Evolutionary conservation across 202 grass and related monocot genomes (phyloP).

Genomic region (Carex arenaria): DNA sequence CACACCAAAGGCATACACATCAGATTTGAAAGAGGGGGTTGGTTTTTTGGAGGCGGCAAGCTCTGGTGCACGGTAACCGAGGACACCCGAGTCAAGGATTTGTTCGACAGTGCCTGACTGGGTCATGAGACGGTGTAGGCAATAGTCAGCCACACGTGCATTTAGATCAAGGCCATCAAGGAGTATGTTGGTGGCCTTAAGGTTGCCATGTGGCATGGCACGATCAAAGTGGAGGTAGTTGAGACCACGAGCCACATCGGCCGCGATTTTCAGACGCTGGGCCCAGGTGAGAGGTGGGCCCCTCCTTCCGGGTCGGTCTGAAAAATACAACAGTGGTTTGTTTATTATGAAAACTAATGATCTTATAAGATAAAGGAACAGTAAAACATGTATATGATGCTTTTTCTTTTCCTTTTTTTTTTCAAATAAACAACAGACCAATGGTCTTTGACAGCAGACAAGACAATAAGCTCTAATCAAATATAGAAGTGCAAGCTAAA

Average conservation of each 20-base stretch:
- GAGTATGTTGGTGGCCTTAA: slow-evolving; percentile 89
- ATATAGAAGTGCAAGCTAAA: not conserved
- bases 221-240: slow-evolving; percentile 99
- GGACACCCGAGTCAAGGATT: slow-evolving; percentile 66
- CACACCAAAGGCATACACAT: slow-evolving; percentile 76
- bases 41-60: slow-evolving; percentile 82
- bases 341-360: not conserved
- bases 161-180: slow-evolving; percentile 89
- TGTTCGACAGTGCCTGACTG: slow-evolving; percentile 61
- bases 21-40: slow-evolving; percentile 74
- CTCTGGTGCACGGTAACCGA: slow-evolving; percentile 88
- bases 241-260: slow-evolving; percentile 76
- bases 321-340: not conserved
- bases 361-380: not conserved
- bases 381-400: not conserved
- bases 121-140: slow-evolving; percentile 93
- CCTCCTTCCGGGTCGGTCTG: slow-evolving; percentile 78
- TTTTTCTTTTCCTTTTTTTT: not conserved
- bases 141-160: slow-evolving; percentile 72
- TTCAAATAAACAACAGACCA: not conserved
- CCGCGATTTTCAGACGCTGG: slow-evolving; percentile 77
- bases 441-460: not conserved
- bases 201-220: slow-evolving; percentile 84
- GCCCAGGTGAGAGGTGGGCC: slow-evolving; percentile 87
- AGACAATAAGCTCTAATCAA: not conserved